A percentile compares a stretch with the other conserved stretches of the same genome.
Conservation (phyloP, 2,329 filamentous ascomycete species). For the Zymoseptoria tritici region DNA sequence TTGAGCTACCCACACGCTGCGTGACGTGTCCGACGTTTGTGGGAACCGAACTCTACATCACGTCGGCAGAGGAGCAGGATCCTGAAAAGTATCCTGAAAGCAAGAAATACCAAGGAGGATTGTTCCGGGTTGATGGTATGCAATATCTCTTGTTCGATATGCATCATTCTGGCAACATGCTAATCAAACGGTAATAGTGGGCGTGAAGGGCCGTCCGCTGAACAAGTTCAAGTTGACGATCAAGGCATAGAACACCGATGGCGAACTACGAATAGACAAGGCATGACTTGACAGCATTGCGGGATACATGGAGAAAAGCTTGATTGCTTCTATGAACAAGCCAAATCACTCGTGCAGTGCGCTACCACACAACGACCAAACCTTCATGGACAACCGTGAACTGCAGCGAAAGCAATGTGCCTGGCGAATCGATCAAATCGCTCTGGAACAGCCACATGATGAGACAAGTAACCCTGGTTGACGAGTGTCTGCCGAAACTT, state of each 20-base stretch:
- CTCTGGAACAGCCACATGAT: background rate
- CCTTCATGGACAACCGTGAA: background rate
- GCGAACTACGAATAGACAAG: background rate
- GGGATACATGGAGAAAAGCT: background rate
- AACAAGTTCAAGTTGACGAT: constrained; percentile 52
- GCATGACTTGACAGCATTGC: background rate
- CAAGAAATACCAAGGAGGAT: constrained; percentile 57
- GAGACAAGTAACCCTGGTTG: background rate
- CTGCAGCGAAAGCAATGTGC: background rate
- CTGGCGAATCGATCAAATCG: background rate
- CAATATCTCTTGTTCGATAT: background rate
- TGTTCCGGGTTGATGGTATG: constrained; percentile 60
- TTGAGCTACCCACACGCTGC: constrained; percentile 68
- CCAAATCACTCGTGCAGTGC: background rate
- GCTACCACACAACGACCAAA: background rate
- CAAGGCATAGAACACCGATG: constrained; percentile 9
- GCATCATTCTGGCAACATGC: background rate
- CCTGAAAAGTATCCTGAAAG: constrained; percentile 57
- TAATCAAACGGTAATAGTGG: constrained; percentile 46
- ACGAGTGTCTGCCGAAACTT: constrained; percentile 4
- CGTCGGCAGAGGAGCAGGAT: constrained; percentile 63
- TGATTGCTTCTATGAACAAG: background rate
- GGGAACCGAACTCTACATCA: constrained; percentile 68
- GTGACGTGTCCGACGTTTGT: constrained; percentile 76
- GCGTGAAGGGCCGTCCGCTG: constrained; percentile 55